Conservation (phyloP, 805 yeast genomes). For the Hanseniaspora pseudoguilliermondii region DNA sequence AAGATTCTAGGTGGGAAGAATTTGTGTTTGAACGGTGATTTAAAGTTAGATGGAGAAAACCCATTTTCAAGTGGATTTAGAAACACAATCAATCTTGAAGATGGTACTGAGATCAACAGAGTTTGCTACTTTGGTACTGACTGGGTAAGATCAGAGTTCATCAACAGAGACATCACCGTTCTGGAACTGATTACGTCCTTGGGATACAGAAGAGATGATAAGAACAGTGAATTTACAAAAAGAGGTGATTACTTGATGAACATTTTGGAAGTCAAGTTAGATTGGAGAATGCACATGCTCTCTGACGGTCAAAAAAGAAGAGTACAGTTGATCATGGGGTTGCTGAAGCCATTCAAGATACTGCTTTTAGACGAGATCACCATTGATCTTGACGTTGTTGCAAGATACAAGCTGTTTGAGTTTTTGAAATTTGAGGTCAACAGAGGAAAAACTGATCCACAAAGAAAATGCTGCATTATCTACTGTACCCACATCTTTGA, state of each 20-base stretch:
- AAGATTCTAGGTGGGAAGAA: slow-evolving; percentile 85
- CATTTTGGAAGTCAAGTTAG: slow-evolving; percentile 70
- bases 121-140: slow-evolving; percentile 89
- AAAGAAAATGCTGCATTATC: slow-evolving; percentile 60
- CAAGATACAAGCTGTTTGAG: slow-evolving; percentile 56
- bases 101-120: slow-evolving; percentile 25
- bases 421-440: slow-evolving; percentile 67
- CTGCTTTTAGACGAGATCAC: slow-evolving; percentile 91
- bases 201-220: slow-evolving; percentile 49
- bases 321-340: slow-evolving; percentile 88
- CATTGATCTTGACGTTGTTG: slow-evolving; percentile 89
- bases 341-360: slow-evolving; percentile 79
- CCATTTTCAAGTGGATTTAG: slow-evolving; percentile 57
- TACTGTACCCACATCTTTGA: slow-evolving; percentile 96
- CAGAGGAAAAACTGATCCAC: slow-evolving; percentile 15
- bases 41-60: slow-evolving; percentile 67
- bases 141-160: slow-evolving; percentile 88
- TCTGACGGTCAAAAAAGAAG: slow-evolving; percentile 93
- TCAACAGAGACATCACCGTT: slow-evolving; percentile 84
- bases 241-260: slow-evolving; percentile 66
- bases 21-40: slow-evolving; percentile 57
- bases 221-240: slow-evolving; percentile 35
- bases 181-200: slow-evolving; percentile 62
- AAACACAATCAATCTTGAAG: slow-evolving; percentile 15
- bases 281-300: slow-evolving; percentile 84